A percentile compares a stretch with the other conserved stretches of the same genome.
Evolutionary conservation across 371 early-diverging fungal genomes (phyloP).

Genomic region (Umbelopsis sp.): DNA sequence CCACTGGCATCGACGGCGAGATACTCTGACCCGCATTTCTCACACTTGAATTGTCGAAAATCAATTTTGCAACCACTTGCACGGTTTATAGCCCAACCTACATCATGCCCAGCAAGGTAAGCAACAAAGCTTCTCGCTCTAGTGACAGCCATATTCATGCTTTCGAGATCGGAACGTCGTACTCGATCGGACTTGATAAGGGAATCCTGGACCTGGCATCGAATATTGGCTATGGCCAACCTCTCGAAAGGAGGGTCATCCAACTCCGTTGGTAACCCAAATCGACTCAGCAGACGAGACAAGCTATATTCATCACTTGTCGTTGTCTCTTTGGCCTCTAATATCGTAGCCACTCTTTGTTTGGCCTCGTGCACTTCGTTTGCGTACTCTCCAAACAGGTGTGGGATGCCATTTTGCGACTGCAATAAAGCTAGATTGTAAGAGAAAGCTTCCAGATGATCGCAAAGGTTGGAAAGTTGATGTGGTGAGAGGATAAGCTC

Average conservation of each 20-base stretch:
- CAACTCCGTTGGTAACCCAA: constrained; percentile 6
- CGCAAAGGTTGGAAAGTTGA: constrained; percentile 20
- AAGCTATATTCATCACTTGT: constrained; percentile 16
- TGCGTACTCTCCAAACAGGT: constrained; percentile 16
- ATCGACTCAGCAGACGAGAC: constrained; percentile 9
- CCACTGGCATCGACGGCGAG: constrained; percentile 8
- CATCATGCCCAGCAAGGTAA: constrained; percentile 9
- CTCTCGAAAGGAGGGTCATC: constrained; percentile 15
- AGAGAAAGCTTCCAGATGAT: constrained; percentile 20
- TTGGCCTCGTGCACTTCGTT: constrained; percentile 15
- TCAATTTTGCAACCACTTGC: constrained; percentile 13
- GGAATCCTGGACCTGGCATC: constrained; percentile 2
- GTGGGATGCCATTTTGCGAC: constrained; percentile 21
- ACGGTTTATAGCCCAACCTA: constrained; percentile 12
- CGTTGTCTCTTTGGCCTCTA: constrained; percentile 4
- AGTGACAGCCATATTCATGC: constrained; percentile 16
- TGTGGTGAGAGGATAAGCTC: constrained; percentile 1
- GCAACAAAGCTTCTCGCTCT: constrained; percentile 5
- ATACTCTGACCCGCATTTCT: constrained; percentile 19
- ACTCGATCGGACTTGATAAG: constrained; percentile 15
- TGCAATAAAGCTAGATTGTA: constrained; percentile 19
- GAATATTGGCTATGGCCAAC: constrained; percentile 5
- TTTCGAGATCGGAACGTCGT: constrained; percentile 1
- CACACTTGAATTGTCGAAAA: constrained; percentile 8
- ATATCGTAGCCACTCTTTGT: constrained; percentile 6